Conservation (phyloP, 148 eudicot genomes). For the Rhododendron henanense region DNA sequence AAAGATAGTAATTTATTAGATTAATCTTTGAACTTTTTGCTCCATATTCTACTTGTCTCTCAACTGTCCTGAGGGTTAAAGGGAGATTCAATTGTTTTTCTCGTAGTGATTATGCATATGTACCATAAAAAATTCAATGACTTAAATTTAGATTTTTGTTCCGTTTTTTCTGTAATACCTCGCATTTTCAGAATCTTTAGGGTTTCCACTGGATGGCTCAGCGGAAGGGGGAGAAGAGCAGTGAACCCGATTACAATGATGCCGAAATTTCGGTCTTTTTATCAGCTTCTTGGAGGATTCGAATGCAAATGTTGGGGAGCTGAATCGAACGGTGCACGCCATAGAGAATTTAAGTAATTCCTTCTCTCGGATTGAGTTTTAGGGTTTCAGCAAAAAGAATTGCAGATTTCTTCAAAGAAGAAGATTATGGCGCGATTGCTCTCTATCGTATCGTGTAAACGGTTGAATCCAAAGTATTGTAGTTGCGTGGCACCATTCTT, state of each 20-base stretch:
- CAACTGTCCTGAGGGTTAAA: neutral
- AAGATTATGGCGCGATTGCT: neutral
- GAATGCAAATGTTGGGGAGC: constrained; percentile 4
- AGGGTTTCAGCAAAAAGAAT: neutral
- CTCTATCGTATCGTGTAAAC: neutral
- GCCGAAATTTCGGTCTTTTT: neutral
- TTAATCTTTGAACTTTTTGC: neutral
- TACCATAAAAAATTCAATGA: neutral
- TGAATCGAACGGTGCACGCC: constrained; percentile 18
- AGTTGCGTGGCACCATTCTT: neutral
- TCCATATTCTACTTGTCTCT: neutral
- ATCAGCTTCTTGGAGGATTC: neutral
- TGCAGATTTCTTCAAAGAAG: neutral
- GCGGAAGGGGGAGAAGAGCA: constrained; percentile 19
- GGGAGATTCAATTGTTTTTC: neutral
- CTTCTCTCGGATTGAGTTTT: neutral
- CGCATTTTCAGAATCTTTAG: neutral
- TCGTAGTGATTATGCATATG: neutral
- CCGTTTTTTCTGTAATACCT: constrained; percentile 9
- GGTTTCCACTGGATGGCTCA: neutral
- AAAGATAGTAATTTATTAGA: too few relatives aligned
- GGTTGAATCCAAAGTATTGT: neutral
- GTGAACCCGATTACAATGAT: neutral
- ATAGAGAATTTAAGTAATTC: neutral
- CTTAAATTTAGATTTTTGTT: neutral